phyloP scores from a whole-genome alignment of 1,284 basidiomycete species.

The Mycena sp. region DNA sequence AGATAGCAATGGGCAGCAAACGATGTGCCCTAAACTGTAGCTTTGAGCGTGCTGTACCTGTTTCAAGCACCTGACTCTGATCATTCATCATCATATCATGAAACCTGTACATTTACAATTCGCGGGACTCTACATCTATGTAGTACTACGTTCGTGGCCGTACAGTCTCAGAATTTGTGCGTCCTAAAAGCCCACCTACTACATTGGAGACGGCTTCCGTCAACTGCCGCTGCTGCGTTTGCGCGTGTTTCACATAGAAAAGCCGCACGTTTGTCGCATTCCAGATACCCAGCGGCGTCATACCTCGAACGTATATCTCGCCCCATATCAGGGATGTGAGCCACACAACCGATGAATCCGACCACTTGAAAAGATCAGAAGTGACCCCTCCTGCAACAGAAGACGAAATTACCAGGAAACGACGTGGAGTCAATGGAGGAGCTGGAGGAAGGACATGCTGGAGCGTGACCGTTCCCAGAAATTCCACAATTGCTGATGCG shows the following conservation, averaged over 20 bases:
- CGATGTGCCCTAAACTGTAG: not conserved
- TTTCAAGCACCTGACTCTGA: slow-evolving; percentile 17
- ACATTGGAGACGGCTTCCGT: slow-evolving; percentile 81
- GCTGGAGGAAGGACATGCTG: slow-evolving; percentile 76
- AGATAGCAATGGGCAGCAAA: not conserved
- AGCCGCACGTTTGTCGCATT: slow-evolving; percentile 86
- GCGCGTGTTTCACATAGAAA: slow-evolving; percentile 89
- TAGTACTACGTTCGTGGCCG: slow-evolving; percentile 12
- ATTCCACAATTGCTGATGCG: slow-evolving; percentile 74
- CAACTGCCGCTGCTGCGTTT: slow-evolving; percentile 72
- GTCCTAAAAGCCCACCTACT: slow-evolving; percentile 69
- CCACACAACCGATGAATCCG: slow-evolving; percentile 89
- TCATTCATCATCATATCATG: slow-evolving; percentile 6
- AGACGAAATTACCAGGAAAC: slow-evolving; percentile 69
- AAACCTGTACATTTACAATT: no score
- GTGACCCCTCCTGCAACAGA: not conserved
- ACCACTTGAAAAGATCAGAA: slow-evolving; percentile 68
- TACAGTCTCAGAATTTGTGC: slow-evolving; percentile 47
- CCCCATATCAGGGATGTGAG: slow-evolving; percentile 92
- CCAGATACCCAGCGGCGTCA: slow-evolving; percentile 88
- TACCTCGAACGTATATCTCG: slow-evolving; percentile 89
- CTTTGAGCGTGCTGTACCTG: not conserved
- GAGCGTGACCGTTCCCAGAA: slow-evolving; percentile 71
- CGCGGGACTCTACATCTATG: not conserved
- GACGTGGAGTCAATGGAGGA: slow-evolving; percentile 71